phyloP scores from a whole-genome alignment of 2,329 filamentous ascomycete genomes.

The Sporothrix humicola region DNA sequence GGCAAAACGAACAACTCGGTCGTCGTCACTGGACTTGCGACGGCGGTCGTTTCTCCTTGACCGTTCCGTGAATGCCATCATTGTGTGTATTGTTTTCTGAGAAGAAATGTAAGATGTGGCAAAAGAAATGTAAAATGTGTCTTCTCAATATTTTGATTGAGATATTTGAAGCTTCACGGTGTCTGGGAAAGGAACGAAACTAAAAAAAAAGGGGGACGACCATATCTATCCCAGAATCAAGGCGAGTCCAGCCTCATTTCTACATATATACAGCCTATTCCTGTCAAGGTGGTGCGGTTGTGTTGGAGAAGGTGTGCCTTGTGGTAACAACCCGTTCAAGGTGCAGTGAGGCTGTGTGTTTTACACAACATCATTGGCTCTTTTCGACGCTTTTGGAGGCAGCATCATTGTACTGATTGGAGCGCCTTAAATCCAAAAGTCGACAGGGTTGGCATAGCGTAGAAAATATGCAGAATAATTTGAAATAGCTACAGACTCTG shows the following conservation, averaged over 20 bases:
- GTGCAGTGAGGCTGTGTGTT: constrained; percentile 1
- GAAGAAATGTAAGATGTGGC: too few relatives aligned
- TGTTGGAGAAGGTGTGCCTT: neutral
- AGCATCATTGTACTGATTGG: neutral
- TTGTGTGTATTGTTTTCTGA: too few relatives aligned
- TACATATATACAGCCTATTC: neutral
- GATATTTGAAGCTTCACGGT: too few relatives aligned
- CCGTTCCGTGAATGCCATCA: neutral
- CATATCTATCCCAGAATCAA: neutral
- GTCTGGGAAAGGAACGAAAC: too few relatives aligned
- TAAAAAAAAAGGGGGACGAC: neutral
- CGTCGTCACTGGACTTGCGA: neutral
- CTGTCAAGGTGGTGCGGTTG: neutral
- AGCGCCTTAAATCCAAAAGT: neutral
- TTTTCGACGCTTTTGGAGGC: neutral
- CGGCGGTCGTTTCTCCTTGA: neutral
- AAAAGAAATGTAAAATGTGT: too few relatives aligned
- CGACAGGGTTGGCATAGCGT: neutral
- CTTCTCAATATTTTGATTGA: too few relatives aligned
- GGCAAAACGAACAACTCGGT: neutral
- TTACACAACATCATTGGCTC: neutral
- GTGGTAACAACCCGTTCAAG: neutral
- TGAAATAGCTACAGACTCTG: neutral
- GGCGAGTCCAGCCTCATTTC: neutral
- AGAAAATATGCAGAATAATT: neutral